Percentiles rank a stretch among this genome's conserved stretches.
phyloP scores from a whole-genome alignment of 169 alveolate genomes.

The Babesia divergens region DNA sequence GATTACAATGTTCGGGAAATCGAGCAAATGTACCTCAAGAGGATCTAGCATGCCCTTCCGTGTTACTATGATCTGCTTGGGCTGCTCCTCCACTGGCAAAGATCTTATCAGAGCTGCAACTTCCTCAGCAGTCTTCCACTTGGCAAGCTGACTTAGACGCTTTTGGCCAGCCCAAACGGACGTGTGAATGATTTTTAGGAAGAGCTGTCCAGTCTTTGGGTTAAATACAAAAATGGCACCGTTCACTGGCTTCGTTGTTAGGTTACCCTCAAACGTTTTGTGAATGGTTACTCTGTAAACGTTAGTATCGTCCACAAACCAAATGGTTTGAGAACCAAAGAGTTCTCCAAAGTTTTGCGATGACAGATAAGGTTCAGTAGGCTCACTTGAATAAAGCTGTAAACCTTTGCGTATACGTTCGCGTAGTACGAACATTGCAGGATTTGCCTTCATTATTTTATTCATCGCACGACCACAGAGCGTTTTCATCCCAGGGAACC shows the following conservation, averaged over 20 bases:
- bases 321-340: slow-evolving; percentile 96
- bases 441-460: slow-evolving; percentile 99
- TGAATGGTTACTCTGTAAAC: slow-evolving; percentile 99
- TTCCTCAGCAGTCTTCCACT: slow-evolving; percentile 99
- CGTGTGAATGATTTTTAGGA: slow-evolving; percentile 98
- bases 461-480: slow-evolving; percentile 96
- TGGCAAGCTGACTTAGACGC: slow-evolving; percentile 98
- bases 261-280: slow-evolving; percentile 99
- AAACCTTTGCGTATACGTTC: slow-evolving; percentile 99
- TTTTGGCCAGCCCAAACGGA: slow-evolving; percentile 99
- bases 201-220: slow-evolving; percentile 99
- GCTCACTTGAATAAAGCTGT: slow-evolving; percentile 98
- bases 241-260: slow-evolving; percentile 99
- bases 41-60: slow-evolving; percentile 99
- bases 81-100: slow-evolving; percentile 99
- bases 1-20: slow-evolving; percentile 99
- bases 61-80: slow-evolving; percentile 99
- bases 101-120: slow-evolving; percentile 99
- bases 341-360: slow-evolving; percentile 98
- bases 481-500: slow-evolving; percentile 97
- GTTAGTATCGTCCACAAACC: slow-evolving; percentile 99
- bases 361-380: slow-evolving; percentile 99
- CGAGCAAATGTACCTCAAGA: slow-evolving; percentile 98
- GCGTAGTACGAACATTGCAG: slow-evolving; percentile 98
- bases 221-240: slow-evolving; percentile 99